Conservation (phyloP, 108 stramenopile species). For the Pseudonitzschia delicatissima region DNA sequence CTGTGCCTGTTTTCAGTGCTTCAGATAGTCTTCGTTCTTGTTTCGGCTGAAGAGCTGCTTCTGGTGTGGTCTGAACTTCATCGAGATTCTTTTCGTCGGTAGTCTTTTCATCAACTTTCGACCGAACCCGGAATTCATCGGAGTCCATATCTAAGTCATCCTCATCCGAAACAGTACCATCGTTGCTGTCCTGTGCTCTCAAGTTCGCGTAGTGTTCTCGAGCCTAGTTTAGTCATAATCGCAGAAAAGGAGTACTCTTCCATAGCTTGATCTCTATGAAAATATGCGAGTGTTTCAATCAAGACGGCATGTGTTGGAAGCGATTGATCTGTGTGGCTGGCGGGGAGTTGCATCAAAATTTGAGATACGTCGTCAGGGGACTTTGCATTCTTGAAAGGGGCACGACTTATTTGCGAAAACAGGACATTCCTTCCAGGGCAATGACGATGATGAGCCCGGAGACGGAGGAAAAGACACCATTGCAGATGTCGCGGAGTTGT, state of each 20-base stretch:
- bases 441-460: conserved; percentile 5
- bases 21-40: conserved; percentile 36
- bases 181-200: background rate
- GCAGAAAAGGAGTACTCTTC: conserved; percentile 63
- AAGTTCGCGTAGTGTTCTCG: conserved; percentile 16
- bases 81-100: background rate
- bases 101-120: background rate
- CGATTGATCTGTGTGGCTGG: conserved; percentile 41
- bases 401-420: conserved; percentile 57
- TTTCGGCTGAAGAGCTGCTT: background rate
- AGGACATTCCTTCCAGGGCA: conserved; percentile 43
- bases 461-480: background rate
- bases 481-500: background rate
- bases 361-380: conserved; percentile 39
- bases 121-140: background rate
- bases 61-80: background rate
- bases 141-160: background rate
- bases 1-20: conserved; percentile 80
- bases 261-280: conserved; percentile 43
- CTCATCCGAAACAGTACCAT: background rate
- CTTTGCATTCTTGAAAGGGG: conserved; percentile 55
- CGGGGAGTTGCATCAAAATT: conserved; percentile 50
- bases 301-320: conserved; percentile 28
- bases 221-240: conserved; percentile 60
- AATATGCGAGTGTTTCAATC: conserved; percentile 33